phyloP scores from a whole-genome alignment of 2,329 filamentous ascomycete species.

The Lachnellula occidentalis region DNA sequence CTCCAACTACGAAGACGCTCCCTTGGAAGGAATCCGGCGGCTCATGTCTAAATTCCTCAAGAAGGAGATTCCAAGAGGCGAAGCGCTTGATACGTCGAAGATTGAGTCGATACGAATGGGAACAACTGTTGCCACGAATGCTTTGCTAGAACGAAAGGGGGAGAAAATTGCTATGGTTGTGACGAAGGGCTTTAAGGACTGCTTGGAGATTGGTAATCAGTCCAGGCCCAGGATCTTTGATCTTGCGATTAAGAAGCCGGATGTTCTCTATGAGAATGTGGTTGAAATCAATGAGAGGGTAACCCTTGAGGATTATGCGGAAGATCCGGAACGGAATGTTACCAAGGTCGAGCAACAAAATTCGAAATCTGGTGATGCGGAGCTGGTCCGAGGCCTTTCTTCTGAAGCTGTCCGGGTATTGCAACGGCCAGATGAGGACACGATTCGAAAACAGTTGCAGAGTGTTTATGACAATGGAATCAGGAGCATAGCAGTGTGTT shows the following conservation, averaged over 20 bases:
- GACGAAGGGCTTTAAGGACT: conserved; percentile 83
- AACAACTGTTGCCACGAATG: conserved; percentile 91
- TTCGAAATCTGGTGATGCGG: conserved; percentile 41
- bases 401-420: conserved; percentile 71
- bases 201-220: conserved; percentile 85
- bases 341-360: conserved; percentile 46
- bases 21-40: conserved; percentile 74
- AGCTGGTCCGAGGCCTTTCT: conserved; percentile 65
- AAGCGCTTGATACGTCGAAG: conserved; percentile 71
- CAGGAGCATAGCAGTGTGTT: conserved; percentile 77
- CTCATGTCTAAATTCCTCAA: conserved; percentile 74
- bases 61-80: conserved; percentile 71
- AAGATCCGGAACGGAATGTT: conserved; percentile 64
- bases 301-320: conserved; percentile 85
- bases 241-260: conserved; percentile 77
- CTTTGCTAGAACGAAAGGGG: conserved; percentile 82
- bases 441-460: conserved; percentile 56
- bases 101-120: conserved; percentile 95
- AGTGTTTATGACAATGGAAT: conserved; percentile 65
- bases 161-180: conserved; percentile 84
- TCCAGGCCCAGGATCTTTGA: conserved; percentile 87
- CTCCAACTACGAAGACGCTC: conserved; percentile 62
- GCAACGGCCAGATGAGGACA: conserved; percentile 51
- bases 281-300: conserved; percentile 90
- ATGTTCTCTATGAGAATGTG: conserved; percentile 78